Conservation (phyloP, 352 stramenopile species). For the Globisporangium nodosum region DNA sequence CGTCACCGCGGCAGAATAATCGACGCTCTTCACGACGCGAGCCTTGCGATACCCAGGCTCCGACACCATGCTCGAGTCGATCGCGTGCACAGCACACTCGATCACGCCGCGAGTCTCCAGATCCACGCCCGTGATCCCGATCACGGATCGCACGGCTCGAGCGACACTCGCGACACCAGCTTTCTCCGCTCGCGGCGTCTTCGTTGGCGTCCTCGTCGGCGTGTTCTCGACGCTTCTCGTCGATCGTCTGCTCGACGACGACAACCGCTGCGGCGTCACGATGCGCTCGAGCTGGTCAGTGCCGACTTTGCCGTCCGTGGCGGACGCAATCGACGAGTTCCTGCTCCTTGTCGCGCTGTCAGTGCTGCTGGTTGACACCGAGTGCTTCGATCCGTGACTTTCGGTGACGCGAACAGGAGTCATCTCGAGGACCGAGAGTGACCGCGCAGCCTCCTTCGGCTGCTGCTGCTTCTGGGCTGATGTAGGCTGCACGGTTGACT, state of each 20-base stretch:
- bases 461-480: background rate
- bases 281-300: constrained; percentile 11
- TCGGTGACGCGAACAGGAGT: constrained; percentile 13
- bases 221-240: constrained; percentile 7
- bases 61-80: constrained; percentile 56
- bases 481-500: background rate
- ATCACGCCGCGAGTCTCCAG: constrained; percentile 48
- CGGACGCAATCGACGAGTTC: background rate
- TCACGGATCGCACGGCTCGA: constrained; percentile 39
- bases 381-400: constrained; percentile 2
- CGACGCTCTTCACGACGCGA: constrained; percentile 73
- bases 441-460: background rate
- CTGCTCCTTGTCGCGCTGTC: background rate
- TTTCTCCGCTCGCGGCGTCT: constrained; percentile 8
- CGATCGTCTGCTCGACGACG: constrained; percentile 10
- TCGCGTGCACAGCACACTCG: constrained; percentile 71
- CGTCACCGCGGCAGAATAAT: constrained; percentile 65
- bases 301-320: constrained; percentile 2
- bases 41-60: constrained; percentile 49
- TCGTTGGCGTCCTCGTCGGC: constrained; percentile 5
- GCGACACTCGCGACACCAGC: background rate
- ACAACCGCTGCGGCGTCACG: constrained; percentile 4
- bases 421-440: constrained; percentile 13
- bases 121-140: constrained; percentile 73
- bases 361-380: constrained; percentile 3